Evolutionary conservation across 1,139 yeast species (phyloP).

Genomic region (Spathaspora sp.): DNA sequence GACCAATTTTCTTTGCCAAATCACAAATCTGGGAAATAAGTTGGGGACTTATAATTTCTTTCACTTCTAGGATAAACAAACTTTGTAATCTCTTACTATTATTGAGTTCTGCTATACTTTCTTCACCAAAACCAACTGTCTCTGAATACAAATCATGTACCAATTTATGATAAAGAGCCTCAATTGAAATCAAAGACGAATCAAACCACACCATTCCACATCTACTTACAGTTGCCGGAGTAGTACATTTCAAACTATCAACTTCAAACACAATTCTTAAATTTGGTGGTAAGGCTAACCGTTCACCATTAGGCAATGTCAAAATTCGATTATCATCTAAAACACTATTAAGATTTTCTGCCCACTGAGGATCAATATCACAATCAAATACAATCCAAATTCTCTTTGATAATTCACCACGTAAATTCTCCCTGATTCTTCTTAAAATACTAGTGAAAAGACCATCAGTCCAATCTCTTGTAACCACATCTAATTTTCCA

Average conservation of each 20-base stretch:
- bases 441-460: slow-evolving; percentile 70
- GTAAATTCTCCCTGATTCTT: slow-evolving; percentile 51
- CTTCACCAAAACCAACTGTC: slow-evolving; percentile 15
- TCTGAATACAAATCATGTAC: slow-evolving; percentile 21
- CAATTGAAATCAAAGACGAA: slow-evolving; percentile 20
- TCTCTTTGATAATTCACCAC: slow-evolving; percentile 56
- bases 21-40: neutral
- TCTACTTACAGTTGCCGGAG: slow-evolving; percentile 90
- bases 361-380: slow-evolving; percentile 93
- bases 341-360: slow-evolving; percentile 86
- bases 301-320: slow-evolving; percentile 89
- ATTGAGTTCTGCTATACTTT: slow-evolving; percentile 6
- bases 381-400: slow-evolving; percentile 91
- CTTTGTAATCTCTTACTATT: slow-evolving; percentile 12
- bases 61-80: slow-evolving; percentile 10
- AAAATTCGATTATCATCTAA: slow-evolving; percentile 82
- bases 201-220: slow-evolving; percentile 89
- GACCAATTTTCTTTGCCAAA: slow-evolving; percentile 28
- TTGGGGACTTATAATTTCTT: slow-evolving; percentile 7
- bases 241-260: slow-evolving; percentile 61
- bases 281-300: slow-evolving; percentile 64
- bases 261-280: slow-evolving; percentile 77
- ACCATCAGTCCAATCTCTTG: slow-evolving; percentile 95
- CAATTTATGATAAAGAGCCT: slow-evolving; percentile 20
- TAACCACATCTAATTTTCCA: slow-evolving; percentile 71